phyloP scores from a whole-genome alignment of 2,329 filamentous ascomycete species.

The Curvularia spicifera region DNA sequence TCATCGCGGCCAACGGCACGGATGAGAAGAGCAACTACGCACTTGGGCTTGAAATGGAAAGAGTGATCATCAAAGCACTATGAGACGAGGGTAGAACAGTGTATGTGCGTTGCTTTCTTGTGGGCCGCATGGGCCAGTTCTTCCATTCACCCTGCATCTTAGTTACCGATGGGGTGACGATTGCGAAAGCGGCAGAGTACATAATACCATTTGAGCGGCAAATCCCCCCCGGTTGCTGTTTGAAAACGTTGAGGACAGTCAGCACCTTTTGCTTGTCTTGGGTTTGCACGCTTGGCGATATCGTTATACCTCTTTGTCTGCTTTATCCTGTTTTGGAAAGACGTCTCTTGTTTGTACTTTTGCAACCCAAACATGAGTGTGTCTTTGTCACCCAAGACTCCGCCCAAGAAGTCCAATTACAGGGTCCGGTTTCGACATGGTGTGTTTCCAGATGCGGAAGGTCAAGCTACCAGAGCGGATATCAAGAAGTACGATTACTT shows the following conservation, averaged over 20 bases:
- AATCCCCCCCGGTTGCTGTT: background rate
- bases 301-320: no score
- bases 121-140: background rate
- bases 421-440: conserved; percentile 30
- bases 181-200: conserved; percentile 2
- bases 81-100: background rate
- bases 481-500: conserved; percentile 38
- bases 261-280: conserved; percentile 1
- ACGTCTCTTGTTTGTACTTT: conserved; percentile 1
- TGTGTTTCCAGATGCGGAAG: conserved; percentile 25
- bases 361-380: background rate
- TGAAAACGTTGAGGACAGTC: conserved; percentile 1
- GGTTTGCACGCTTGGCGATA: background rate
- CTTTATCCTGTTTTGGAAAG: background rate
- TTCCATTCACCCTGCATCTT: conserved; percentile 2
- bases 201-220: conserved; percentile 9
- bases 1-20: conserved; percentile 2
- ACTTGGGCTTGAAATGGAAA: background rate
- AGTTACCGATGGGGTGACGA: background rate
- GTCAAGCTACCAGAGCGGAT: conserved; percentile 25
- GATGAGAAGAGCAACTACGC: conserved; percentile 16
- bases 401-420: conserved; percentile 25
- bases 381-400: conserved; percentile 3
- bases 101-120: background rate
- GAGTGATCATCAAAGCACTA: background rate